A percentile compares a stretch with the other conserved stretches of the same genome.
phyloP scores from a whole-genome alignment of 768 basidiomycete genomes.

The Vararia minispora region DNA sequence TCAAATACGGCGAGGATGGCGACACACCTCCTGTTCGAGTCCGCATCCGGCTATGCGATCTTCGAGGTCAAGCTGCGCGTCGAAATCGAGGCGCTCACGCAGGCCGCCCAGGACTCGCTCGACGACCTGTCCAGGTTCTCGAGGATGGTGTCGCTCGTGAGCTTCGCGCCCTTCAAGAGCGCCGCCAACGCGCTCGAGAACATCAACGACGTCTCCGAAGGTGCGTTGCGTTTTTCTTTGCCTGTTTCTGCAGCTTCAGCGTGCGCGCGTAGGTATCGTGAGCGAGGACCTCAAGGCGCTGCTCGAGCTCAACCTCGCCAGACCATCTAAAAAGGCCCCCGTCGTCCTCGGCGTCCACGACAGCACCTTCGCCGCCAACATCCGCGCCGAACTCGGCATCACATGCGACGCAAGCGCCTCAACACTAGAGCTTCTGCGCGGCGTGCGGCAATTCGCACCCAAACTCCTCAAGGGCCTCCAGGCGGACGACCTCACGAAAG shows the following conservation, averaged over 20 bases:
- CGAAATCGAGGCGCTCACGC: conserved; percentile 73
- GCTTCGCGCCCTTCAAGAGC: conserved; percentile 89
- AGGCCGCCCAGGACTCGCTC: conserved; percentile 76
- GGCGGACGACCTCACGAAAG: conserved; percentile 77
- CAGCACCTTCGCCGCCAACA: conserved; percentile 57
- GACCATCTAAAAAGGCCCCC: conserved; percentile 55
- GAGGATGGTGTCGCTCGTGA: conserved; percentile 84
- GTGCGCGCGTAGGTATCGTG: conserved; percentile 49
- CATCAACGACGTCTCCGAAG: conserved; percentile 92
- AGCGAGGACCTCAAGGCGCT: conserved; percentile 77
- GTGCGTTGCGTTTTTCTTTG: conserved; percentile 31
- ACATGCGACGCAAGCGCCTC: conserved; percentile 75
- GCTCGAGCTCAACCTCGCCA: conserved; percentile 80
- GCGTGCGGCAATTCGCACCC: conserved; percentile 82
- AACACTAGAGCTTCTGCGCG: conserved; percentile 79
- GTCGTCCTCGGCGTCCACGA: conserved; percentile 78
- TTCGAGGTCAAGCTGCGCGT: conserved; percentile 83
- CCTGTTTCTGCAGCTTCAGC: conserved; percentile 4
- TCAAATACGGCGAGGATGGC: conserved; percentile 30
- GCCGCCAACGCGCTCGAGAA: conserved; percentile 93
- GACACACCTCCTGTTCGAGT: conserved; percentile 88
- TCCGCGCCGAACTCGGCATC: conserved; percentile 62
- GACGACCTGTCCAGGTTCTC: conserved; percentile 79
- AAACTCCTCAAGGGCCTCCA: conserved; percentile 86
- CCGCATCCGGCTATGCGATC: conserved; percentile 87